Evolutionary conservation across 2,329 filamentous ascomycete genomes (phyloP), one percentile per base, ranked within the genome.

Genomic region (Colletotrichum chlorophyti): DNA sequence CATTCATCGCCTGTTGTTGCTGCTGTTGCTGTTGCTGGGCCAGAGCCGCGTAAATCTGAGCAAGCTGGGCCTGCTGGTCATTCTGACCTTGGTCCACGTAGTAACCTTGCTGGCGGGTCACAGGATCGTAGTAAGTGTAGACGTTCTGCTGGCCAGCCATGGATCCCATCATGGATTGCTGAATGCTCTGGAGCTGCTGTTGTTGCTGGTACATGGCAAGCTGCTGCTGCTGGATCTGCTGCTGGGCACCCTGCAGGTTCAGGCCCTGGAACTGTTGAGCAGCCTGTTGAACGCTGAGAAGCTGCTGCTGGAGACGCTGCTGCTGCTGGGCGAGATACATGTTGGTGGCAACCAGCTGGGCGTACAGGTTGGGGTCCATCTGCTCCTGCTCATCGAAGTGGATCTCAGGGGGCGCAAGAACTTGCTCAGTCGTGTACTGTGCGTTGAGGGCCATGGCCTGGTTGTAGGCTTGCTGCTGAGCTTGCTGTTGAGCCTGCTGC

Each of bases 291-390:
- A 97, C 87, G 64, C 80, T 91, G 65, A 92, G 85, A 65, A 98
- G 83, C 77, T 98, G 93, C 77, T 97, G 93, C 76, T 98, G 93
- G 49, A 98, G 86, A 64, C 91, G 90, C 77, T 97, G 93, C 76
- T 98, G 94, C 76, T 97, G 93, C 70, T 97, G 92, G 35, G 93
- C 92, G 47, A 99, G 83, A 70, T 96, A 96, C 71, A 95, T 79
- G 73, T 97, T 97, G 68, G 93, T 96, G 55, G 92, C 90, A 69
- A 97, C 85, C 63, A 98, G 82, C 75, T 97, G 92, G 50, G 93
- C 91, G 65, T 97, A 95, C 50, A 96, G 75, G 61, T 86, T 89
- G 49, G 93, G 92, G 68, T 98, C 95, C 78, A 96, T 91, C 65
- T 88, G 83, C 61, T 91, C 84, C 66, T 87, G 83, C 63, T 88